phyloP scores from a whole-genome alignment of 148 eudicot genomes.

The Amaranthus hypochondriacus region DNA sequence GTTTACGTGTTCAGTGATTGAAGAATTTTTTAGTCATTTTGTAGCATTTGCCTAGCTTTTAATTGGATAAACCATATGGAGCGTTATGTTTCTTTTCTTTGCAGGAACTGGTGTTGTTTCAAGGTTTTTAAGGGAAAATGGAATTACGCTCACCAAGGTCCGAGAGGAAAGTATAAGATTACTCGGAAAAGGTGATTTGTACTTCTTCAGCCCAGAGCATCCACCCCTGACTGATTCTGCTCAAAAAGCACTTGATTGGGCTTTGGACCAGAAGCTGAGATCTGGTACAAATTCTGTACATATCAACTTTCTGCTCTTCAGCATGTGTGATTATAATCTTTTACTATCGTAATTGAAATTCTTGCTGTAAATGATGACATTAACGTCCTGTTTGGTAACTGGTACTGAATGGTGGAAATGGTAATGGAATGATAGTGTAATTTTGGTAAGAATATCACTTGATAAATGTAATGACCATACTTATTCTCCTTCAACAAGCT shows the following conservation, averaged over 20 bases:
- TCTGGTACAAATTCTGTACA: constrained; percentile 41
- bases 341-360: background rate
- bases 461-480: too few species aligned
- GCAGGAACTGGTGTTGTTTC: constrained; percentile 71
- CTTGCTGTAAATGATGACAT: background rate
- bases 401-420: too few species aligned
- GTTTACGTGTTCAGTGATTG: too few species aligned
- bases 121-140: constrained; percentile 57
- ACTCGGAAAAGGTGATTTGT: constrained; percentile 49
- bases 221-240: constrained; percentile 74
- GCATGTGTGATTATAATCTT: background rate
- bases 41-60: background rate
- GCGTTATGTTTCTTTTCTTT: constrained; percentile 9
- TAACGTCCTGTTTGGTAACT: too few species aligned
- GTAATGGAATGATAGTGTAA: too few species aligned
- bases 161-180: constrained; percentile 59
- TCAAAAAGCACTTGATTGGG: constrained; percentile 72
- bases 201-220: constrained; percentile 46
- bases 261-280: constrained; percentile 54
- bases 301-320: background rate
- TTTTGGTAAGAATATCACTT: too few species aligned
- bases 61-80: background rate
- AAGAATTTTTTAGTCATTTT: background rate
- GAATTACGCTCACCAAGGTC: constrained; percentile 65
- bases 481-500: too few species aligned